Evolutionary conservation across 192 early-diverging fungal genomes (phyloP), one percentile per base, ranked within the genome.

Genomic region (Podochytrium sp.): DNA sequence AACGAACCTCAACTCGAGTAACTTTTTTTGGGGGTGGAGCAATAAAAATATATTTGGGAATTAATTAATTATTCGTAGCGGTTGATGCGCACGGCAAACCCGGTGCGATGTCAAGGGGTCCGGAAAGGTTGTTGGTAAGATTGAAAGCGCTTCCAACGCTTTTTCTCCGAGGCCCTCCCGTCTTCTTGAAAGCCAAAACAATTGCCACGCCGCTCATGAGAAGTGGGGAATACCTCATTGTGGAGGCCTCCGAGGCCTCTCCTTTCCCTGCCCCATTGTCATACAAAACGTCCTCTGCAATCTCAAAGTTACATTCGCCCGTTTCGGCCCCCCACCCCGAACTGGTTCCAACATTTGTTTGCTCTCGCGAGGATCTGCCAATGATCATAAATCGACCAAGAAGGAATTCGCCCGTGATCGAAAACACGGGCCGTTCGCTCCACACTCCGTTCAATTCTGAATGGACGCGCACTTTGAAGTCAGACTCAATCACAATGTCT

Each of bases 221-320:
- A n/a, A n/a, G n/a, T n/a, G n/a, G n/a, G n/a, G n/a, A n/a, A n/a
- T n/a, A 39, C n/a, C 43, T 47, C 55, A 57, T 27, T 27, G 55
- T n/a, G 10, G 14, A 12, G n/a, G n/a, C 27, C 18, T n/a, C 10
- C 55, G 0, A 27, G 12, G 10, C 55, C 27, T n/a, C 55, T 57
- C 55, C n/a, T n/a, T 12, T 57, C 55, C 10, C 0, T 27, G 18
- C 55, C 30, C 12, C 23, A 12, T 56, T 30, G 37, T 69, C 40
- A 29, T 55, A 69, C 6, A 69, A 35, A 14, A 69, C 40, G 1
- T 56, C 51, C 32, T 69, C 59, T 18, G 5, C 23, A 56, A 69
- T 39, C n/a, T 55, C 35, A 69, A 69, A 55, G 35, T 69, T 56
- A 30, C 66, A 69, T 55, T 69, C 66, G n/a, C 65, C 34, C 33